Evolutionary conservation across 441 rosid genomes (phyloP), one percentile per base, ranked within the genome.

Genomic region (Adansonia madagascariensis): DNA sequence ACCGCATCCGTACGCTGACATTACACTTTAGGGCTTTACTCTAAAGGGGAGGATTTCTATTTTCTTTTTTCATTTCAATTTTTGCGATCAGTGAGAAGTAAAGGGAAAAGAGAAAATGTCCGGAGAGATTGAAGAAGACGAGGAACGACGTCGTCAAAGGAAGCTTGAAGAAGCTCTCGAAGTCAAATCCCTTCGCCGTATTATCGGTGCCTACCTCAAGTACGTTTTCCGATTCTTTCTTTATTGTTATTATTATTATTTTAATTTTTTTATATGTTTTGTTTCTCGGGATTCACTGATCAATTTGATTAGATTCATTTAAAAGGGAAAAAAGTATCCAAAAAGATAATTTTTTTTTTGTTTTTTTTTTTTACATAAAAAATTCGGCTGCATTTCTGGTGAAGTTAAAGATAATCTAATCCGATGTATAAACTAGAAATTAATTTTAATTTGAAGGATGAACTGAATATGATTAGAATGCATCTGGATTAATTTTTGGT

Each of bases 181-280:
- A 85, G 92, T 92, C 86, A 86, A 94, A 85, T 96, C 99, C 75
- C 99, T 96, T 31, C 81, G 98, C 75, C 98, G 98, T 76, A 96
- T 94, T 75, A 89, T 94, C 82, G 91, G 92, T 76, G 98, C 99
- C 80, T 96, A 90, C 77, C 94, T 94, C 88, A 92, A 96, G 99
- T 94, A 83, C 70, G 7, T 4, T 61, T 24, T 47, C 50, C 24
- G 9, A 4, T 6, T 55, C 2, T 31, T 24, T 67, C n/a, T 55
- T 17, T 52, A 5, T 20, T 20, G 39, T 12, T 31, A 14, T n/a
- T 53, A 53, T 53, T 52, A 53, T 53, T 53, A 53, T 35, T 35
- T 35, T 53, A 17, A 53, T n/a, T 5, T 15, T 53, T 53, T n/a
- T 53, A 2, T 53, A 53, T 41, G 44, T 41, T 41, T 41, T 41